Conservation (phyloP, 225 moss, liverwort and hornwort species). For the Marchantia paleacea region DNA sequence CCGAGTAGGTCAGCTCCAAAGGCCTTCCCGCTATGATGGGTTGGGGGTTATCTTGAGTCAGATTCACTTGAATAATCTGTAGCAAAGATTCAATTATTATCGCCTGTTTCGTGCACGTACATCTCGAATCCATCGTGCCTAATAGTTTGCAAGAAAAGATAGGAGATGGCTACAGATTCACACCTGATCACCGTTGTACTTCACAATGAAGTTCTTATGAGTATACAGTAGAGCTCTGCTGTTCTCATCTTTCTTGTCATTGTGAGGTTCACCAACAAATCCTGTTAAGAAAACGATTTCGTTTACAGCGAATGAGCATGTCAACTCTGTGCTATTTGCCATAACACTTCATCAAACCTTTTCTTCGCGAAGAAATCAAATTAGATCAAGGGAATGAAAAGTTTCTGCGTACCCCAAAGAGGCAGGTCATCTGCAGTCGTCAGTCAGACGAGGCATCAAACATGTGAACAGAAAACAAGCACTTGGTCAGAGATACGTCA, state of each 20-base stretch:
- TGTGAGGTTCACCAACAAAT: constrained; percentile 76
- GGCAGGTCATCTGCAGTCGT: constrained; percentile 82
- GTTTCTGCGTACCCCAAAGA: constrained; percentile 77
- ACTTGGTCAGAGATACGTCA: constrained; percentile 6
- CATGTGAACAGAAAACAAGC: constrained; percentile 20
- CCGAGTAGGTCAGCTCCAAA: constrained; percentile 76
- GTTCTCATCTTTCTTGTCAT: constrained; percentile 53
- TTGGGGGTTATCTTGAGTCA: constrained; percentile 72
- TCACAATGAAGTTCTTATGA: constrained; percentile 70
- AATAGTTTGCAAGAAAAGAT: neutral
- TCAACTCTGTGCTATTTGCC: neutral
- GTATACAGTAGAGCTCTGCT: constrained; percentile 55
- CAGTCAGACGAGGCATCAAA: neutral
- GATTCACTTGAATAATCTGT: constrained; percentile 97
- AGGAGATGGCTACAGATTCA: neutral
- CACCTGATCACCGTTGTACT: constrained; percentile 89
- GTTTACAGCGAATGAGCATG: neutral
- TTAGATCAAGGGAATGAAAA: neutral
- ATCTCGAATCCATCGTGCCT: neutral
- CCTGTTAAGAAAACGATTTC: constrained; percentile 34
- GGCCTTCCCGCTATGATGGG: constrained; percentile 57
- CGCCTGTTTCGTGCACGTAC: neutral
- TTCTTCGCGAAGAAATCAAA: neutral
- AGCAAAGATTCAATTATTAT: neutral
- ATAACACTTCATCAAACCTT: neutral